Evolutionary conservation across 495 filamentous ascomycete genomes (phyloP).

Genomic region (Xylaria intraflava): DNA sequence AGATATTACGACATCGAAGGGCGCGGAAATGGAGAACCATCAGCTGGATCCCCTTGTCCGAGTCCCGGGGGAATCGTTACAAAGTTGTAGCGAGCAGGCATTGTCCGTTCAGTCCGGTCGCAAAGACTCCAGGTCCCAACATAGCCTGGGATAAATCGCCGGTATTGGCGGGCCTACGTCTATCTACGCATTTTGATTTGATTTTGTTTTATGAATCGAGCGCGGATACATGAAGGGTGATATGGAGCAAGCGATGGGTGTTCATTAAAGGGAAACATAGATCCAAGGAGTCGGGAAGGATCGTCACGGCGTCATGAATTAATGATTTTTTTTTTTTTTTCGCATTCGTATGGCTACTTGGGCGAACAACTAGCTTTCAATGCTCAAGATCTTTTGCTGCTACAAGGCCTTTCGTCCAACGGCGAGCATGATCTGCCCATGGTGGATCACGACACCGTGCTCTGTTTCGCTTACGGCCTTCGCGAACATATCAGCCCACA

Average conservation of each 20-base stretch:
- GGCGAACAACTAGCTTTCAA: neutral
- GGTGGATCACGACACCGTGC: conserved; percentile 15
- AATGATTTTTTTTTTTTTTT: too few species aligned
- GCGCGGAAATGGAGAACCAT: neutral
- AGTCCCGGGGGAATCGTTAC: too few species aligned
- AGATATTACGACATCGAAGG: neutral
- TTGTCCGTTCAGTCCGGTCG: neutral
- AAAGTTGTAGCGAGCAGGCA: too few species aligned
- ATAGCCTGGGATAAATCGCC: neutral
- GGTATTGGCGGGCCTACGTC: neutral
- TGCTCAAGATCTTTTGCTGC: neutral
- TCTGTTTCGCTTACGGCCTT: conserved; percentile 19
- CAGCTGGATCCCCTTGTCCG: neutral
- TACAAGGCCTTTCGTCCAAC: conserved; percentile 10
- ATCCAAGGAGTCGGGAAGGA: too few species aligned
- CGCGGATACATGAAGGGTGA: neutral
- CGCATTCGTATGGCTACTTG: too few species aligned
- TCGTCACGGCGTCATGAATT: too few species aligned
- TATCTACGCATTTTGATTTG: neutral
- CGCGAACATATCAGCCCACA: conserved; percentile 13
- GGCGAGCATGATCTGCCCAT: neutral
- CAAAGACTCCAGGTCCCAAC: neutral
- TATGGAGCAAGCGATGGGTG: neutral
- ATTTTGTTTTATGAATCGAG: neutral
- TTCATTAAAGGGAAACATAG: too few species aligned